phyloP scores from a whole-genome alignment of 2,329 filamentous ascomycete genomes.

The Hymenoscyphus repandus region DNA sequence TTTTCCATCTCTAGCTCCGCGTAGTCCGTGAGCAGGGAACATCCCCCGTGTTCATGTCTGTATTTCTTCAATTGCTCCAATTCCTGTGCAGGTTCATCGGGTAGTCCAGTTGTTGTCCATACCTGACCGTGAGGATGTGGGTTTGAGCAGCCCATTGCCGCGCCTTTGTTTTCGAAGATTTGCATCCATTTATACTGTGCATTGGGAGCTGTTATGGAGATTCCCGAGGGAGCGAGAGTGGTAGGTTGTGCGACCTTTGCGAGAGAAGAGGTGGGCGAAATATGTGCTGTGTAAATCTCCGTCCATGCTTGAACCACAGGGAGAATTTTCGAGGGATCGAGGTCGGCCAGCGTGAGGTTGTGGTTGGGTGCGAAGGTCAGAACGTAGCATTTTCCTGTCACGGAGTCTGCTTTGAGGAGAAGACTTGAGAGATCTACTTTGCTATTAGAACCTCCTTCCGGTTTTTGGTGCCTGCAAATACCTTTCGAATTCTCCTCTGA shows the following conservation, averaged over 20 bases:
- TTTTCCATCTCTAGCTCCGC: slow-evolving; percentile 76
- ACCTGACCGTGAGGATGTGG: slow-evolving; percentile 96
- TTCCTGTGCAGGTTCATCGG: slow-evolving; percentile 83
- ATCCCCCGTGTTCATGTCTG: slow-evolving; percentile 62
- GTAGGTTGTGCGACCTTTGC: slow-evolving; percentile 38
- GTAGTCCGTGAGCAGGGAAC: slow-evolving; percentile 81
- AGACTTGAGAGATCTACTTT: slow-evolving; percentile 64
- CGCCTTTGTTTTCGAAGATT: slow-evolving; percentile 98
- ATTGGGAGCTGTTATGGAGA: slow-evolving; percentile 48
- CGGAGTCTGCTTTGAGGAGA: slow-evolving; percentile 76
- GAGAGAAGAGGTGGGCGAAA: slow-evolving; percentile 66
- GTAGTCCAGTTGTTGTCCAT: slow-evolving; percentile 88
- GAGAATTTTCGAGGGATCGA: slow-evolving; percentile 69
- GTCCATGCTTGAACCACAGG: slow-evolving; percentile 89
- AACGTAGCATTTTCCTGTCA: slow-evolving; percentile 95
- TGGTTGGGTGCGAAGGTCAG: slow-evolving; percentile 90
- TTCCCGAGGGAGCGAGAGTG: slow-evolving; percentile 35
- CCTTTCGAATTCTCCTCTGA: slow-evolving; percentile 26
- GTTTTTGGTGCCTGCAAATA: slow-evolving; percentile 11
- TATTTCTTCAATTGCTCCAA: slow-evolving; percentile 76
- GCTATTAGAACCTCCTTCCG: neutral
- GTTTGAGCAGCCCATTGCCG: slow-evolving; percentile 97
- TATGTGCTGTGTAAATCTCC: slow-evolving; percentile 76
- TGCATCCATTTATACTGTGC: slow-evolving; percentile 95
- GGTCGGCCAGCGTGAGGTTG: slow-evolving; percentile 87